A percentile compares a stretch with the other conserved stretches of the same genome.
These are phyloP conservation scores for Erodium trifolium DNA, from an alignment of 441 rosid species.

Conservation along the genomic window DNA sequence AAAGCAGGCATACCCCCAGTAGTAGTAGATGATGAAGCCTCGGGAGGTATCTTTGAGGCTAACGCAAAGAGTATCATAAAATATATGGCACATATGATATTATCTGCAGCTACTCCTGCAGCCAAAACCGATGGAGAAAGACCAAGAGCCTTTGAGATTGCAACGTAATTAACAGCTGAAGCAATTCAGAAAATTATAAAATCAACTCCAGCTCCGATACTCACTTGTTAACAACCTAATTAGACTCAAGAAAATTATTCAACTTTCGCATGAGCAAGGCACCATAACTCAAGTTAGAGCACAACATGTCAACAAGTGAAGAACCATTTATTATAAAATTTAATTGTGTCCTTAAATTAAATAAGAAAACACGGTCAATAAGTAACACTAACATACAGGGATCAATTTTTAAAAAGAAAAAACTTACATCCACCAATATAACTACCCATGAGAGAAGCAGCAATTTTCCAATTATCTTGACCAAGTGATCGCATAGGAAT, in stretches of 20 bases:
- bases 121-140: slow-evolving; percentile 71
- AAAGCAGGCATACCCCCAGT: slow-evolving; percentile 25
- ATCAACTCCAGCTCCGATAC: not conserved
- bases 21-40: slow-evolving; percentile 29
- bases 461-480: slow-evolving; percentile 79
- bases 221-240: not conserved
- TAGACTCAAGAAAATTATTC: not conserved
- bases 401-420: slow-evolving; percentile 2
- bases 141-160: slow-evolving; percentile 62
- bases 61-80: slow-evolving; percentile 57
- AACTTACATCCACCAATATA: slow-evolving; percentile 82
- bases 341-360: not conserved
- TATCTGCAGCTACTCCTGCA: slow-evolving; percentile 75
- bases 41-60: slow-evolving; percentile 55
- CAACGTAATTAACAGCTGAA: slow-evolving; percentile 76
- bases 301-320: not conserved
- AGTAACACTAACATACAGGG: slow-evolving; percentile 12
- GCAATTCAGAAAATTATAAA: not conserved
- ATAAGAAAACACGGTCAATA: slow-evolving; percentile 9
- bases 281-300: not conserved
- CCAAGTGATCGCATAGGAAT: slow-evolving; percentile 90
- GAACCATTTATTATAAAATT: not conserved
- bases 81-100: slow-evolving; percentile 57
- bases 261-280: not conserved
- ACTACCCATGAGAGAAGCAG: slow-evolving; percentile 81